phyloP scores from a whole-genome alignment of 495 filamentous ascomycete genomes.

The Beverwykella pulmonaria region DNA sequence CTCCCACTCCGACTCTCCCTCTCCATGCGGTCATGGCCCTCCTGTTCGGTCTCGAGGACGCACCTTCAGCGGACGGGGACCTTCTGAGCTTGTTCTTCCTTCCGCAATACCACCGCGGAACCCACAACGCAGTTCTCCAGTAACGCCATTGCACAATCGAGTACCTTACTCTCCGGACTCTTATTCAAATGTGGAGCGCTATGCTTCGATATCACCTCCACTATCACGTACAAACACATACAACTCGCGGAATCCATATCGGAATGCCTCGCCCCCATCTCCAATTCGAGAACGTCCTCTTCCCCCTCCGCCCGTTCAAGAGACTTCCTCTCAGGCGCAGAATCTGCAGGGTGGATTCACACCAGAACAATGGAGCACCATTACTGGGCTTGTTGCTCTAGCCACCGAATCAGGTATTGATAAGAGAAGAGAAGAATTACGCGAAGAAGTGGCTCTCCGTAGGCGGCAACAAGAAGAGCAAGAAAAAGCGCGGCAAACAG shows the following conservation, averaged over 20 bases:
- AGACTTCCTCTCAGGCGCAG: neutral
- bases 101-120: constrained; percentile 11
- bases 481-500: neutral
- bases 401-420: constrained; percentile 13
- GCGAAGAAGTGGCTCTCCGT: constrained; percentile 17
- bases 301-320: neutral
- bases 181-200: neutral
- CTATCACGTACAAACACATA: constrained; percentile 1
- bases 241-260: constrained; percentile 15
- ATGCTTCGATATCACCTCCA: constrained; percentile 1
- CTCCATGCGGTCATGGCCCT: constrained; percentile 14
- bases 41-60: constrained; percentile 8
- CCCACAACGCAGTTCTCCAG: constrained; percentile 4
- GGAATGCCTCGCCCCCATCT: constrained; percentile 10
- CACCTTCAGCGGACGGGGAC: constrained; percentile 17
- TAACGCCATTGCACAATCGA: neutral
- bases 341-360: constrained; percentile 15
- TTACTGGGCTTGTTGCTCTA: constrained; percentile 11
- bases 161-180: neutral
- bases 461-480: constrained; percentile 12
- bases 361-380: constrained; percentile 15
- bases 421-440: constrained; percentile 11
- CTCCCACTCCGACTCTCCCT: constrained; percentile 8
- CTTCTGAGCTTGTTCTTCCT: constrained; percentile 23
- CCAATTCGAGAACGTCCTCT: constrained; percentile 8